Conservation (phyloP, 352 stramenopile species). For the Aphanomyces euteiches region DNA sequence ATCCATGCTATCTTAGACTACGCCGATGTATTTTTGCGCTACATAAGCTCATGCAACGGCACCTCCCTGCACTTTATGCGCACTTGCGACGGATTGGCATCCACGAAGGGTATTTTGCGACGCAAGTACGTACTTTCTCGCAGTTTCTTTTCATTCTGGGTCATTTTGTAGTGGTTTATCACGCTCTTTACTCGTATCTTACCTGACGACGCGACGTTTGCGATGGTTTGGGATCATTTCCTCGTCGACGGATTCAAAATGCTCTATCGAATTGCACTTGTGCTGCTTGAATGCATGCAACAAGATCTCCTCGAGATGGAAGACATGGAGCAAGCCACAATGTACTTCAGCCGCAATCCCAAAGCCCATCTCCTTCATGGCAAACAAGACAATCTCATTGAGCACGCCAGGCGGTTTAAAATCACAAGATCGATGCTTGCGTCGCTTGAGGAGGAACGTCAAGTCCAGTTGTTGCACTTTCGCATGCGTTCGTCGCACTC, state of each 20-base stretch:
- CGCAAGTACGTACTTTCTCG: slow-evolving; percentile 43
- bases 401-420: slow-evolving; percentile 52
- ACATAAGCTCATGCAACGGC: slow-evolving; percentile 58
- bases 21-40: slow-evolving; percentile 73
- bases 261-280: slow-evolving; percentile 64
- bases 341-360: slow-evolving; percentile 63
- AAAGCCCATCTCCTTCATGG: slow-evolving; percentile 46
- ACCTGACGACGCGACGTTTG: slow-evolving; percentile 38
- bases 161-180: slow-evolving; percentile 64
- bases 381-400: slow-evolving; percentile 43
- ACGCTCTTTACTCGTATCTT: slow-evolving; percentile 75
- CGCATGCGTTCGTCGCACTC: neutral
- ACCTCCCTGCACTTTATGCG: slow-evolving; percentile 60
- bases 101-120: slow-evolving; percentile 74
- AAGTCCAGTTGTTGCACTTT: slow-evolving; percentile 45
- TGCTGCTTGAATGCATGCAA: slow-evolving; percentile 54
- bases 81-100: slow-evolving; percentile 76
- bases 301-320: slow-evolving; percentile 55
- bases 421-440: slow-evolving; percentile 55
- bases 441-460: slow-evolving; percentile 60
- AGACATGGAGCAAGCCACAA: slow-evolving; percentile 72
- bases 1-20: slow-evolving; percentile 36
- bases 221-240: slow-evolving; percentile 66
- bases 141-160: neutral
- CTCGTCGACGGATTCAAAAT: slow-evolving; percentile 76